Evolutionary conservation across 768 basidiomycete genomes (phyloP), one percentile per base, ranked within the genome.

Genomic region (Hebeloma cylindrosporum): DNA sequence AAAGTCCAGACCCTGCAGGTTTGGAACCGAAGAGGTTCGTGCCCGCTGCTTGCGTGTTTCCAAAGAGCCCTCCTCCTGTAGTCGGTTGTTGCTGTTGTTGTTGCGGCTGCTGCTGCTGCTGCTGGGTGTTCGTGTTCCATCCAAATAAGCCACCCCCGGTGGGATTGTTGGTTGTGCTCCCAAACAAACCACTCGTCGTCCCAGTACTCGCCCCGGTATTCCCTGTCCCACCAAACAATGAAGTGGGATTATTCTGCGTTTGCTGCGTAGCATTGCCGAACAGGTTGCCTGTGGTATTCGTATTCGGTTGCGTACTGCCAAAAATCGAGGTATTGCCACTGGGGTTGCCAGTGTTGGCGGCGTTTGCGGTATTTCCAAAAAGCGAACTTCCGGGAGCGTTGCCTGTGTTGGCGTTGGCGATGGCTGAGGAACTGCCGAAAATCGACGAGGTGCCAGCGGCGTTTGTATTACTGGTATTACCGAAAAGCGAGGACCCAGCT

Each of bases 41-140:
- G 31, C 50, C 48, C 22, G 60, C 33, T 21, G 33, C 33, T 48
- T 9, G 28, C 16, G 51, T 45, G 21, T 32, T 51, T 14, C 64
- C 62, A 45, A 65, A 67, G n/a, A 65, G 45, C 38, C 59, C 58
- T 11, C 53, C 53, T 10, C 56, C 59, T 10, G 51, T 48, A 7
- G 48, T 34, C 14, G 44, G n/a, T 44, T 39, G 56, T 48, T 22
- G 31, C 20, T 11, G 45, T 22, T 7, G 26, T 44, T 22, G 35
- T 28, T 18, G 49, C 39, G 43, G 49, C 5, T 40, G 43, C 17
- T 47, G 45, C 16, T 34, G 48, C 20, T 48, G 55, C 35, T 60
- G 58, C 16, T 47, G 47, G 33, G 54, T 47, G 45, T 13, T 22
- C 16, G 26, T 27, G n/a, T 9, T 46, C 7, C 40, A 34, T 16